Base-by-base conservation (phyloP, 768 basidiomycete species). In the Candolleomyces efflorescens region DNA sequence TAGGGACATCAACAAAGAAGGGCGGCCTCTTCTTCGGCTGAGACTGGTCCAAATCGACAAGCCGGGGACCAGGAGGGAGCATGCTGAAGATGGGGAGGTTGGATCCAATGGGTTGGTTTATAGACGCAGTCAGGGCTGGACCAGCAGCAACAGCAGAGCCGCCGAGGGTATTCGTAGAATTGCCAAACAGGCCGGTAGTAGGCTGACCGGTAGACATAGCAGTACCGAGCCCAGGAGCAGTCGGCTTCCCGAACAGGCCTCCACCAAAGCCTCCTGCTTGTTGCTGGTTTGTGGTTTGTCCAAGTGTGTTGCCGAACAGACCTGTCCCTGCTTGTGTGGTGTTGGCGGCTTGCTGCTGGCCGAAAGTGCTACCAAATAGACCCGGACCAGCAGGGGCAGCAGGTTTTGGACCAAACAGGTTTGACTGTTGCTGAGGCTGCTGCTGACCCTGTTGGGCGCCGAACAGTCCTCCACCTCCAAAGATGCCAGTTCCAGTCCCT, bases 101-200 rank as follows among this genome's bases (percentile, higher is more conserved):
- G 51, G 82, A 77, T 32, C 81, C 82, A 61, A 93, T 86, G 7
- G 91, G 91, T 69, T 95, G 90, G 24, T 90, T 87, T 66, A 98
- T 92, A 18, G 94, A 94, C 1, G 93, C 90, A 9, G 87, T 89
- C 54, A 96, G 75, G 0, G 79, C 32, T 32, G 32, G 32, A 32
- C 7, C 82, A n/a, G 76, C 73, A 54, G 73, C 71, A 46, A 67
- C 67, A 0, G 71, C 65, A 32, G 81, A 80, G 11, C 74, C 68
- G 48, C 75, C 76, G 24, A 82, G 71, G 58, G 67, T 37, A 55
- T 65, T 54, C 62, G 76, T 68, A 10, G 75, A 50, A 10, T 41
- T 65, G 20, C 75, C 72, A 61, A 82, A 83, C 18, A 78, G 58
- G n/a, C 75, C 73, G 17, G 67, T 69, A 37, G 67, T 69, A 37